Conservation (phyloP, 495 filamentous ascomycete genomes). For the Tuber microsphaerosporum region DNA sequence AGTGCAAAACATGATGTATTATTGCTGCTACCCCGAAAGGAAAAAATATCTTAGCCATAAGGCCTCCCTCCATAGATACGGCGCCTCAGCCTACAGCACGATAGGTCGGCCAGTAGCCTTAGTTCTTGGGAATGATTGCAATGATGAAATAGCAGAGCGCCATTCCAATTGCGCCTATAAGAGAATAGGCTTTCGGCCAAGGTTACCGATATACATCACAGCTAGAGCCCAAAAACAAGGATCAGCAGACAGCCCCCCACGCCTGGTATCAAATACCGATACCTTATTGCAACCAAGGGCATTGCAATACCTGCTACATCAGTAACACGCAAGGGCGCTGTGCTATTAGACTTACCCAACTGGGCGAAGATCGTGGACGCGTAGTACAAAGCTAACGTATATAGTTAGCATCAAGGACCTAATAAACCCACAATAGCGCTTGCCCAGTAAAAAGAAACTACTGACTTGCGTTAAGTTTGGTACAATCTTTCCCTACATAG, state of each 20-base stretch:
- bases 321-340: conserved; percentile 64
- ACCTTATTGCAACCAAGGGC: conserved; percentile 52
- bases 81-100: conserved; percentile 66
- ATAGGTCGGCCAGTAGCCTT: conserved; percentile 54
- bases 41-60: neutral
- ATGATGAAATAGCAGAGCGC: conserved; percentile 58
- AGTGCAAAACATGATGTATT: neutral
- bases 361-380: conserved; percentile 66
- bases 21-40: neutral
- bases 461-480: conserved; percentile 57
- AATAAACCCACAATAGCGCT: neutral
- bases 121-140: conserved; percentile 61
- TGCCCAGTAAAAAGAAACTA: neutral
- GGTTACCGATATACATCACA: conserved; percentile 53
- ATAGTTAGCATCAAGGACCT: conserved; percentile 5
- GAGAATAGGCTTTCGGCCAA: conserved; percentile 41
- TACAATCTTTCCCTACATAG: no score
- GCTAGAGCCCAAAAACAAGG: conserved; percentile 49
- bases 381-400: conserved; percentile 48
- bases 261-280: conserved; percentile 1
- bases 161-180: conserved; percentile 47
- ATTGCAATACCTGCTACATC: conserved; percentile 75
- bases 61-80: conserved; percentile 52
- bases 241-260: conserved; percentile 13
- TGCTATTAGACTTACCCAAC: conserved; percentile 58